phyloP scores from a whole-genome alignment of 768 basidiomycete genomes.

The Boletus vinaceobasis region DNA sequence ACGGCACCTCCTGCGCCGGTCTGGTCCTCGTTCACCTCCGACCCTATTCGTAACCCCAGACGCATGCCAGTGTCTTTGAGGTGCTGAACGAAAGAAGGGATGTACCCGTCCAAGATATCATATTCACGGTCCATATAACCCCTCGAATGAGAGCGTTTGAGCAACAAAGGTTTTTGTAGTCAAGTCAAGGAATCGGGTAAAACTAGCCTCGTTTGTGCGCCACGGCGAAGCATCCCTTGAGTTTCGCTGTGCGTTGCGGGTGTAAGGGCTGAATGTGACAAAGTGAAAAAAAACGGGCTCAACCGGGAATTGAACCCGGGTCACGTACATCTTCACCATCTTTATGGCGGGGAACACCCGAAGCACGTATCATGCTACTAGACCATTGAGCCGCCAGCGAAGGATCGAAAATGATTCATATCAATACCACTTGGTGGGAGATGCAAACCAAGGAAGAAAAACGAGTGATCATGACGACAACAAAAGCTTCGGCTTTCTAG shows the following conservation, averaged over 20 bases:
- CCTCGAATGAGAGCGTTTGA: not conserved
- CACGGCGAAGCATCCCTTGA: conserved; percentile 15
- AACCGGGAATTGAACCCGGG: conserved; percentile 38
- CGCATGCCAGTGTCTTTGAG: conserved; percentile 24
- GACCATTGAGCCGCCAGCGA: conserved; percentile 31
- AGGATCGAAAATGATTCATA: too few relatives aligned
- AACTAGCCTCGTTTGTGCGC: not conserved
- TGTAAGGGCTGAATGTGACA: not conserved
- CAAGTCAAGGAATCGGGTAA: not conserved
- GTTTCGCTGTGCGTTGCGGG: not conserved
- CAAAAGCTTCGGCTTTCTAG: too few relatives aligned
- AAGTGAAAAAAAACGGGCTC: conserved; percentile 14
- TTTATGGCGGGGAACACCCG: conserved; percentile 24
- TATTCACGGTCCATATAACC: conserved; percentile 12
- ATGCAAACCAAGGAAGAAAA: too few relatives aligned
- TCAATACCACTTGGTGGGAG: too few relatives aligned
- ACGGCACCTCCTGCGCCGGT: not conserved
- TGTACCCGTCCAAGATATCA: conserved; percentile 19
- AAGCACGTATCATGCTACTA: conserved; percentile 38
- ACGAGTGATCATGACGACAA: too few relatives aligned
- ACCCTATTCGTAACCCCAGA: conserved; percentile 7
- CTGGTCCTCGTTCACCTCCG: not conserved
- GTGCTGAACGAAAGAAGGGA: conserved; percentile 27
- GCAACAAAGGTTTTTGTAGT: not conserved
- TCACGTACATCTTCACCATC: conserved; percentile 35